Conservation (phyloP, 805 yeast species). For the Hanseniaspora mollemarum region DNA sequence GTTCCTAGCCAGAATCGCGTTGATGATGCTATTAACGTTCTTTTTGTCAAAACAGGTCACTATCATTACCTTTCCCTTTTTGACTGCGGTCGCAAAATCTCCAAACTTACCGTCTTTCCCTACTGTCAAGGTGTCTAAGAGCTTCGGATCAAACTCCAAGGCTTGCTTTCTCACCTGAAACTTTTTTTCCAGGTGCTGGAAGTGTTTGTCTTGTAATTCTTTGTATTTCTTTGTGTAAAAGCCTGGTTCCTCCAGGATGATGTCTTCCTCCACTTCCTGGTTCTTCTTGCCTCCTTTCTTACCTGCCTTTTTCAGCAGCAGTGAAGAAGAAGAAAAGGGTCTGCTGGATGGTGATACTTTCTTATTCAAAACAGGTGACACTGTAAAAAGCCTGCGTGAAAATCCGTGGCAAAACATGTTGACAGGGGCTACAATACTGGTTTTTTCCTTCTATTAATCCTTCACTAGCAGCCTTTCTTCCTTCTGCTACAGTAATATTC, state of each 20-base stretch:
- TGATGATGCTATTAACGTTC: conserved; percentile 54
- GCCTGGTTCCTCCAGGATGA: not conserved
- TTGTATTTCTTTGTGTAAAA: conserved; percentile 17
- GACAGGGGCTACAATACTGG: no score
- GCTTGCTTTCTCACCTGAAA: conserved; percentile 50
- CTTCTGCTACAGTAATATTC: no score
- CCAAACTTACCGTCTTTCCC: conserved; percentile 40
- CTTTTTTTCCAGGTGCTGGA: conserved; percentile 44
- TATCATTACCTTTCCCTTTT: conserved; percentile 53
- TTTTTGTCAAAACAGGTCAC: conserved; percentile 84
- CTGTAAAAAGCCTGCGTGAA: no score
- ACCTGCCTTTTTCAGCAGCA: conserved; percentile 16
- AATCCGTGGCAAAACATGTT: no score
- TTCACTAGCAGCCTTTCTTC: no score
- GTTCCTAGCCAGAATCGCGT: conserved; percentile 56
- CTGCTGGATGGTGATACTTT: no score
- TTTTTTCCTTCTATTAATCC: no score
- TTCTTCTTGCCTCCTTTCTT: not conserved
- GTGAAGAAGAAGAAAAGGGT: not conserved
- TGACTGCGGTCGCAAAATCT: conserved; percentile 57
- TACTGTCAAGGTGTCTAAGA: conserved; percentile 52
- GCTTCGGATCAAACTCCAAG: conserved; percentile 37
- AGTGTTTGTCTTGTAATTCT: conserved; percentile 35
- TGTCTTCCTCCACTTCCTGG: not conserved
- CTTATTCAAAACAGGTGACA: no score